Evolutionary conservation across 805 yeast species (phyloP), one percentile per base, ranked within the genome.

Genomic region (Candida manassasensis): DNA sequence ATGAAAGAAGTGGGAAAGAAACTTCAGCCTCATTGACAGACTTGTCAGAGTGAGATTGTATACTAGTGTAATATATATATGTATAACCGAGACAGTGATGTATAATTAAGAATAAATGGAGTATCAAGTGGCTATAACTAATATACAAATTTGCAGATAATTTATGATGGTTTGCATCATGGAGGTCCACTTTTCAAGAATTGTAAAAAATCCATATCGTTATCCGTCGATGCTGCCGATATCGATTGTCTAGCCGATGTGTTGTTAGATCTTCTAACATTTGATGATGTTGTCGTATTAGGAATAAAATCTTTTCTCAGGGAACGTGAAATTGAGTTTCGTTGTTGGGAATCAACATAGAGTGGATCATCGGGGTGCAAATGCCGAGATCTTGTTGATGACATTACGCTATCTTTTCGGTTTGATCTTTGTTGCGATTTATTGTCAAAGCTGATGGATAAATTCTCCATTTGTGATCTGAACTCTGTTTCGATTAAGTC

Each of bases 1-100:
- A 48, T 77, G 34, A 55, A 57, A 27, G 80, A 75, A 39, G 71
- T 78, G 66, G 63, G 63, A 25, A 69, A 63, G 44, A 61, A 42
- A 50, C 27, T 24, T 21, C 10, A 10, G 10, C 7, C 7, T 21
- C 9, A 21, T 21, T 21, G 22, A 7, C 9, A 21, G 10, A 8
- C 10, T 21, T 21, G 22, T 21, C 10, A 10, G 10, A 21, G 10
- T 19, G 10, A 10, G 22, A 19, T 19, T 37, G 41, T 37, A 37
- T 26, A 34, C 18, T 37, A 37, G 41, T 37, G 41, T 24, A 24
- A 11, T 11, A 24, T 24, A 24, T 7, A 21, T 8, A 21, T 21
- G 22, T 21, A 21, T 21, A 8, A 21, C n/a, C n/a, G n/a, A n/a
- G n/a, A n/a, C n/a, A n/a, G n/a, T n/a, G n/a, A n/a, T 19, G 22